phyloP scores from a whole-genome alignment of 2,329 filamentous ascomycete species.

The Alternaria sp. region DNA sequence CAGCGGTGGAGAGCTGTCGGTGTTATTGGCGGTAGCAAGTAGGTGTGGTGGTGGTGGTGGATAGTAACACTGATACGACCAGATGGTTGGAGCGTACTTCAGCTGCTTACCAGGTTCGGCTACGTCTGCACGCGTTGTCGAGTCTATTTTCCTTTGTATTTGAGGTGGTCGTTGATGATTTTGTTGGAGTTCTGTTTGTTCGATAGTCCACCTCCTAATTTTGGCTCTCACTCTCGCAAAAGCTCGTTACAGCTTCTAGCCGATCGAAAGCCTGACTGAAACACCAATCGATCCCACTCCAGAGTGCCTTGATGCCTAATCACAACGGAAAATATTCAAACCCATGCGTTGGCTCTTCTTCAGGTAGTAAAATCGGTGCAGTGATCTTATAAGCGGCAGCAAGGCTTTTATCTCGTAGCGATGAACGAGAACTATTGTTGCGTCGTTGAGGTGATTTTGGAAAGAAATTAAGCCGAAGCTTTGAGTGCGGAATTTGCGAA shows the following conservation, averaged over 20 bases:
- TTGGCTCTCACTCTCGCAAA: background rate
- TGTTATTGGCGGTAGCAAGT: conserved; percentile 26
- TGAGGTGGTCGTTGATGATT: too few relatives aligned
- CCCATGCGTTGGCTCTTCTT: background rate
- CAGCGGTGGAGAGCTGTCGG: conserved; percentile 33
- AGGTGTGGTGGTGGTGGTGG: background rate
- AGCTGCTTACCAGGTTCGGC: too few relatives aligned
- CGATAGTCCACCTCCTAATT: background rate
- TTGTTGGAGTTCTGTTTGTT: background rate
- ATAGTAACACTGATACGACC: background rate
- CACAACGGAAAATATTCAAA: conserved; percentile 11
- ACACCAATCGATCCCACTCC: conserved; percentile 11
- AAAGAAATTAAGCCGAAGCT: conserved; percentile 11
- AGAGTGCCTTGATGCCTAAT: conserved; percentile 3
- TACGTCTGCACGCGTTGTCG: too few relatives aligned
- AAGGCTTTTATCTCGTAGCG: conserved; percentile 2
- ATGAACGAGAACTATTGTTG: background rate
- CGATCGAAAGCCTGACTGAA: background rate
- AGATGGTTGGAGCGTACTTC: background rate
- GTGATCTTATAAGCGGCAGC: conserved; percentile 5
- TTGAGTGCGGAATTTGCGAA: background rate
- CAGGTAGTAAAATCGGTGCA: background rate
- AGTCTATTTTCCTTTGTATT: background rate
- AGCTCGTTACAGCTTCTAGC: background rate
- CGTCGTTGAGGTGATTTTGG: conserved; percentile 10